Percentiles rank a stretch among this genome's conserved stretches.
These are phyloP conservation scores for Sordariomycetes sp. DNA, from an alignment of 2,329 filamentous ascomycete species.

Conservation along the genomic window DNA sequence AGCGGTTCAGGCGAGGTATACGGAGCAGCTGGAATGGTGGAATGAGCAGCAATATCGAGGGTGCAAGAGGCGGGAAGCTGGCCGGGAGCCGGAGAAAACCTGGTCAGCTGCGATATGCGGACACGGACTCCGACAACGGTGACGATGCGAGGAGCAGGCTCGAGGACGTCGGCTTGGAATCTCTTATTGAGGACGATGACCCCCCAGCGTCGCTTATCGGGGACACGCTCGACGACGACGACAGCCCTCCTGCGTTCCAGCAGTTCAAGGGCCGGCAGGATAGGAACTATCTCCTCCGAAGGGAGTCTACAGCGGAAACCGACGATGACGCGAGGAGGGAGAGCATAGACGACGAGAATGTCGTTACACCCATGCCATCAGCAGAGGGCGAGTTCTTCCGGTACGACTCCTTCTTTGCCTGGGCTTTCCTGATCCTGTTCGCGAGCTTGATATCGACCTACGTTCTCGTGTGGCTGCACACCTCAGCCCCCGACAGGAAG, in stretches of 20 bases:
- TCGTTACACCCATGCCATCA: conserved; percentile 2
- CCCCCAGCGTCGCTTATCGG: conserved; percentile 50
- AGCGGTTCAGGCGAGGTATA: conserved; percentile 35
- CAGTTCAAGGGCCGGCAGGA: conserved; percentile 35
- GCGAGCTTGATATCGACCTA: conserved; percentile 81
- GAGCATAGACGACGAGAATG: conserved; percentile 5
- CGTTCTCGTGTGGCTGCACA: conserved; percentile 83
- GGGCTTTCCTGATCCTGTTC: conserved; percentile 75
- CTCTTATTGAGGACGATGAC: conserved; percentile 47
- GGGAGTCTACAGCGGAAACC: conserved; percentile 33
- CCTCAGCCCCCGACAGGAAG: conserved; percentile 55
- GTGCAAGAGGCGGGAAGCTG: not conserved
- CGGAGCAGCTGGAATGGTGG: conserved; percentile 53
- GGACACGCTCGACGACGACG: conserved; percentile 35
- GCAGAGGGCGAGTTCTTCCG: conserved; percentile 56
- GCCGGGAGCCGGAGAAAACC: not conserved
- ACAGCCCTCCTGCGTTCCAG: conserved; percentile 51
- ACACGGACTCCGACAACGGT: not conserved
- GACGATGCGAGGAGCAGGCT: conserved; percentile 51
- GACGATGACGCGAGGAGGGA: conserved; percentile 29
- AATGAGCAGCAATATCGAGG: conserved; percentile 19
- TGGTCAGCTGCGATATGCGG: not conserved
- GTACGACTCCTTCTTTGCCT: conserved; percentile 87
- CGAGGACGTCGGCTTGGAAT: conserved; percentile 80
- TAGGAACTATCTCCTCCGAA: conserved; percentile 27